Percentiles rank a stretch among this genome's conserved stretches.
Evolutionary conservation across 306 rosid genomes (phyloP).

Genomic region (Cercis canadensis): DNA sequence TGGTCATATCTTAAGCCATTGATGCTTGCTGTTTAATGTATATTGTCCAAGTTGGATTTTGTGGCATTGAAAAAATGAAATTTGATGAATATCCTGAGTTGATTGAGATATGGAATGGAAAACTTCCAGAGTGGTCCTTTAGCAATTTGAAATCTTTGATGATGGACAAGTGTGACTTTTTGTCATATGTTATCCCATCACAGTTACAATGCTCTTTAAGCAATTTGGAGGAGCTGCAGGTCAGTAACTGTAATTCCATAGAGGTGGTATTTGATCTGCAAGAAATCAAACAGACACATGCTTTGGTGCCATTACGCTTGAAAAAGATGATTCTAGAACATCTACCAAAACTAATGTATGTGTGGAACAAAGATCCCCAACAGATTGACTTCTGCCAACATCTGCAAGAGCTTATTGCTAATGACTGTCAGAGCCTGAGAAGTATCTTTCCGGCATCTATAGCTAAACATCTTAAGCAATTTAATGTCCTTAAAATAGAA

Average conservation of each 20-base stretch:
- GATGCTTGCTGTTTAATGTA: too few species aligned
- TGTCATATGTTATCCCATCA: background rate
- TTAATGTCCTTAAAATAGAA: too few species aligned
- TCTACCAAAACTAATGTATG: background rate
- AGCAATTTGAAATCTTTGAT: background rate
- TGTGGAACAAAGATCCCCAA: background rate
- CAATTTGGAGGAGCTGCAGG: background rate
- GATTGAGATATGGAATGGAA: background rate
- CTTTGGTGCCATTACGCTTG: background rate
- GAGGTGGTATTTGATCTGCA: background rate
- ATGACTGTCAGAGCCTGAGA: background rate
- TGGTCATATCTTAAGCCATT: too few species aligned
- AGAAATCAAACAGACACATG: background rate
- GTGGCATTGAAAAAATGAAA: too few species aligned
- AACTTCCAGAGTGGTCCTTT: background rate
- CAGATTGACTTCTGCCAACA: background rate
- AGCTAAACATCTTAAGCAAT: background rate
- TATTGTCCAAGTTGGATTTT: too few species aligned
- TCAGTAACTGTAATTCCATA: background rate
- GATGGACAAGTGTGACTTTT: background rate
- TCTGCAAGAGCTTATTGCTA: background rate
- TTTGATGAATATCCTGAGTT: background rate
- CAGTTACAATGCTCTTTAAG: background rate
- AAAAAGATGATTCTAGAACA: background rate
- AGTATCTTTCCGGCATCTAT: background rate